Evolutionary conservation across 441 rosid genomes (phyloP), one percentile per base, ranked within the genome.

Genomic region (Adansonia rubrostipa): DNA sequence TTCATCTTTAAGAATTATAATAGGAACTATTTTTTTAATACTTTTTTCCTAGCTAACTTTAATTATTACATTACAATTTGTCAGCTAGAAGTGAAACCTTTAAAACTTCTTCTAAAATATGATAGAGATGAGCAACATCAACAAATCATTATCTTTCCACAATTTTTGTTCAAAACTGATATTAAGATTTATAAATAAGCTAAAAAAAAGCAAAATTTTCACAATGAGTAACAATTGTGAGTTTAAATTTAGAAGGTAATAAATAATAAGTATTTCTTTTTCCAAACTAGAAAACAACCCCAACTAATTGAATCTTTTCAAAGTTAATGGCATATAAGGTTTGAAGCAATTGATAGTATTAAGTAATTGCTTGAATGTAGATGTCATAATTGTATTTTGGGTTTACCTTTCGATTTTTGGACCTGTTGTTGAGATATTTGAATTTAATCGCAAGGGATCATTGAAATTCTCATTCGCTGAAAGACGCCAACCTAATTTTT

Each of bases 261-360:
- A 70, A 70, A 20, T 20, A 51, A 54, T 10, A 56, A 36, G 28
- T 65, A 63, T 15, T 40, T 69, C 15, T 36, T 48, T 40, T 20
- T 48, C 54, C 13, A 17, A 47, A 15, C 17, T 20, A 28, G 47
- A 73, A 67, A 33, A 64, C 19, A 19, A 51, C 20, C n/a, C 5
- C 22, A 8, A 19, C 36, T 0, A 62, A 61, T 48, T 71, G 51
- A 54, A 71, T 36, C 69, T 60, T 80, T 44, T 33, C 73, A 47
- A 42, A 73, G 67, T 71, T 45, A 58, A 67, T 51, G 42, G 5
- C 68, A 70, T 17, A 17, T n/a, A 47, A 19, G 56, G 33, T 28
- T 28, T 28, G 33, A 28, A 28, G 33, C 33, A 28, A 28, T 28
- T 28, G 33, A 28, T 28, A 28, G 2, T 28, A 28, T 28, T 28